A percentile compares a stretch with the other conserved stretches of the same genome.
phyloP scores from a whole-genome alignment of 768 basidiomycete species.

The Psilocybe cubensis region DNA sequence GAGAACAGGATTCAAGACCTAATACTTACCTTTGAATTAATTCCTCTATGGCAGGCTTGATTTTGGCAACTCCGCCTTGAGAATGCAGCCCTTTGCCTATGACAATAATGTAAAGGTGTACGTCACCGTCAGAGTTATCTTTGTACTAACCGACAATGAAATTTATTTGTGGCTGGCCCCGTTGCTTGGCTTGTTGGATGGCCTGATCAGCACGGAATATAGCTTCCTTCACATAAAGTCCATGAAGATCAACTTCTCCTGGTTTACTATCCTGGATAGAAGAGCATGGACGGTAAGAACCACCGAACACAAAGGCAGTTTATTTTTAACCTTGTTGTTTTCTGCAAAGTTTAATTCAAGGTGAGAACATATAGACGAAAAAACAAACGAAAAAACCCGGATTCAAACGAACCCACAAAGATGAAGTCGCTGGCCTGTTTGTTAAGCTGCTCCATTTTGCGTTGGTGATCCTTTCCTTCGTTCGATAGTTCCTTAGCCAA shows the following conservation, averaged over 20 bases:
- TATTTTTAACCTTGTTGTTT: conserved; percentile 66
- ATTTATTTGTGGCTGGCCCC: conserved; percentile 66
- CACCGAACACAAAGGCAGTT: background rate
- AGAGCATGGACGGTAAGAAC: background rate
- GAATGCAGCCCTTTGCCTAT: conserved; percentile 94
- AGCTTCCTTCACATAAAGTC: conserved; percentile 93
- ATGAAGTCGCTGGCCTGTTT: conserved; percentile 88
- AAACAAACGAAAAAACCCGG: too few relatives aligned
- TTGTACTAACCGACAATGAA: conserved; percentile 80
- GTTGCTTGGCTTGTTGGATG: conserved; percentile 64
- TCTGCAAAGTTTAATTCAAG: conserved; percentile 41
- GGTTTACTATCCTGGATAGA: conserved; percentile 57
- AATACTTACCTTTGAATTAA: conserved; percentile 74
- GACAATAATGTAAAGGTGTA: background rate
- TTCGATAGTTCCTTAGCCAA: conserved; percentile 81
- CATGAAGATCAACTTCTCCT: conserved; percentile 88
- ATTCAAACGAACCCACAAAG: conserved; percentile 63
- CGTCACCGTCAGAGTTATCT: background rate
- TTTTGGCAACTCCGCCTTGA: conserved; percentile 72
- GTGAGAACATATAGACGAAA: background rate
- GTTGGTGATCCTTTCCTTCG: conserved; percentile 79
- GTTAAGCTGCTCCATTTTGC: conserved; percentile 79
- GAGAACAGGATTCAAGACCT: background rate
- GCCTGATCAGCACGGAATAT: conserved; percentile 73
- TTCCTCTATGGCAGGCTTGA: conserved; percentile 91